Evolutionary conservation across 2,329 filamentous ascomycete species (phyloP).

Genomic region (Stemphylium vesicarium): DNA sequence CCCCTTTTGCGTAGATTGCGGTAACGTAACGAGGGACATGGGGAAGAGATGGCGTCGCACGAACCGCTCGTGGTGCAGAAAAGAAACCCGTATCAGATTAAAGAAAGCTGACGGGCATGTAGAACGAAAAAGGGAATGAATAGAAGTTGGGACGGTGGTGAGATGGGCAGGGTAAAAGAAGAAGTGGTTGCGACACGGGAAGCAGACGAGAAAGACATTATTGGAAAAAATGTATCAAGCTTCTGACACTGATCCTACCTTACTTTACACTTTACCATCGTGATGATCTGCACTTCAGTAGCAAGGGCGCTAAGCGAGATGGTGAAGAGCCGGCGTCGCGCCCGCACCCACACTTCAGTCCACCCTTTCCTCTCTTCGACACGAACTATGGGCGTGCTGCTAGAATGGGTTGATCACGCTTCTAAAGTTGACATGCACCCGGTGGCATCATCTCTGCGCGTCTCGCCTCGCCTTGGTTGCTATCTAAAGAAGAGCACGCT

Average conservation of each 20-base stretch:
- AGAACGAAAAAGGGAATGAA: not conserved
- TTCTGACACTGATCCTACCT: not conserved
- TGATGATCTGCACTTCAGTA: no score
- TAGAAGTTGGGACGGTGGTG: not conserved
- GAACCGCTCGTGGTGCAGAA: not conserved
- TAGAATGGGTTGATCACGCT: no score
- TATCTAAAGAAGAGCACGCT: not conserved
- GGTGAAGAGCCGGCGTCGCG: no score
- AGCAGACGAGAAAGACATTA: constrained; percentile 1
- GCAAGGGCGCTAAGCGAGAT: no score
- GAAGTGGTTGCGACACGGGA: constrained; percentile 1
- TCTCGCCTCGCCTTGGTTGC: not conserved
- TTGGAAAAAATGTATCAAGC: not conserved
- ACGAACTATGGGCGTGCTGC: no score
- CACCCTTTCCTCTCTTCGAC: no score
- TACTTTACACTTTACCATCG: no score
- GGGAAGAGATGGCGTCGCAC: not conserved
- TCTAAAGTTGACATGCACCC: no score
- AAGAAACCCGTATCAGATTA: not conserved
- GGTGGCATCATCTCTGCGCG: not conserved
- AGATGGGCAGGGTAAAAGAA: not conserved
- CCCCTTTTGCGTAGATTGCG: not conserved
- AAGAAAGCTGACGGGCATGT: not conserved
- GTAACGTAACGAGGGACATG: not conserved
- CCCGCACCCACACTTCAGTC: no score